Base-by-base conservation (phyloP, 139 green algal genomes). In the Pleodorina starrii region DNA sequence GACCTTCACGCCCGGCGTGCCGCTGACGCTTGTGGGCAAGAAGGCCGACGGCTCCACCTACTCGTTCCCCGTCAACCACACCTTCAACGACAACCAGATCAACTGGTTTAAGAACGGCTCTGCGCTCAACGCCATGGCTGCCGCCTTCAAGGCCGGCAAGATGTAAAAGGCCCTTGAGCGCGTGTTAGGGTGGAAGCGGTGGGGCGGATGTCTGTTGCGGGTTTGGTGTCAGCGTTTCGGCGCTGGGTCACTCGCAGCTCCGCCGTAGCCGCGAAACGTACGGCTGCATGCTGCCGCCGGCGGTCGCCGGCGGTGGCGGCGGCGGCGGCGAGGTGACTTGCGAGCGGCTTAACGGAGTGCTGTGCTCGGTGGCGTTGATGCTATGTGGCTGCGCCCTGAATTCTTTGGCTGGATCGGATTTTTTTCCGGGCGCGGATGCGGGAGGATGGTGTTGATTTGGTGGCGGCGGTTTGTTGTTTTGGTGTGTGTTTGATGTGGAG, bases 21-120 rank as follows among this genome's bases (percentile, higher is more conserved):
- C 90, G 32, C 94, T 99, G 23, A 98, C 93, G 14, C 46, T 99
- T 40, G 90, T 94, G 83, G 96, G 96, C 91, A 99, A 95, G 90
- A 93, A 92, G 54, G 85, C 92, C 25, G 95, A 98, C 89, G 97
- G 97, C 91, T 91, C 80, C 76, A 97, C 92, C 12, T 98, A 99
- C 88, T 84, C 85, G 19, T 96, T 99, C 93, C 83, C 84, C 11
- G 88, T 99, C 5, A 98, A 98, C 94, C 97, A 99, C 84, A 99
- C 97, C 57, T 99, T 99, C 95, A 99, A 99, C 92, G 95, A 97
- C 27, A 97, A 98, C 91, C 97, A 98, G 93, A 97, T 99, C 90
- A 95, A 90, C 80, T 99, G 97, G 97, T 99, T 98, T 95, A 98
- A 98, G 94, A 75, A 94, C 40, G 97, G 97, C 86, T 94, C 74